Evolutionary conservation across 441 rosid genomes (phyloP), one percentile per base, ranked within the genome.

Genomic region (Erodium texanum): DNA sequence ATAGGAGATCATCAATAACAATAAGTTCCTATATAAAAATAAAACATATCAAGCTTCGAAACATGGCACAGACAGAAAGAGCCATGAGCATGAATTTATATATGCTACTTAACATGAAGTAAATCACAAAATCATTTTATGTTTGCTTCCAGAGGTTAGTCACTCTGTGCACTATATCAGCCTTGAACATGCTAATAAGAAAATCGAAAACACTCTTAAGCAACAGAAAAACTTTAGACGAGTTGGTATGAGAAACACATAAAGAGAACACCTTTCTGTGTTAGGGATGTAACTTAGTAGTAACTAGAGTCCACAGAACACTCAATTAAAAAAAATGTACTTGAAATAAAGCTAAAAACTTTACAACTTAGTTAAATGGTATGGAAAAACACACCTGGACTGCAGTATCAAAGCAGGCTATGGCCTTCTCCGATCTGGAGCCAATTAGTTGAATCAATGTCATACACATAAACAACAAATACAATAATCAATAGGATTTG

Each of bases 1-100:
- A 88, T 66, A 94, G 79, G 73, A 91, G 87, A 82, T 94, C 99
- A 70, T 94, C 96, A 54, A 91, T 85, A 77, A 89, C 91, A 29
- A 91, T 79, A 65, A 94, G 93, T 77, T 94, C 99, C 99, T 94
- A 76, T 74, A 79, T 20, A n/a, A n/a, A n/a, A 48, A 64, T 66
- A 73, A 73, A 71, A 73, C 62, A 54, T 74, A 43, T 16, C n/a
- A n/a, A n/a, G n/a, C n/a, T n/a, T n/a, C n/a, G n/a, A n/a, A n/a
- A n/a, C n/a, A n/a, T n/a, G n/a, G 12, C 3, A 45, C 52, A 45
- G 12, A 12, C 50, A 45, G 15, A 45, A 12, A 45, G 16, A 45
- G 54, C 12, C 54, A 15, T n/a, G n/a, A n/a, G 14, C 14, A 43
- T 43, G 12, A 48, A 34, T 34, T 8, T 34, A 2, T 2, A 2